phyloP scores from a whole-genome alignment of 1,139 yeast genomes.

The Debaryomyces psychrophilus region DNA sequence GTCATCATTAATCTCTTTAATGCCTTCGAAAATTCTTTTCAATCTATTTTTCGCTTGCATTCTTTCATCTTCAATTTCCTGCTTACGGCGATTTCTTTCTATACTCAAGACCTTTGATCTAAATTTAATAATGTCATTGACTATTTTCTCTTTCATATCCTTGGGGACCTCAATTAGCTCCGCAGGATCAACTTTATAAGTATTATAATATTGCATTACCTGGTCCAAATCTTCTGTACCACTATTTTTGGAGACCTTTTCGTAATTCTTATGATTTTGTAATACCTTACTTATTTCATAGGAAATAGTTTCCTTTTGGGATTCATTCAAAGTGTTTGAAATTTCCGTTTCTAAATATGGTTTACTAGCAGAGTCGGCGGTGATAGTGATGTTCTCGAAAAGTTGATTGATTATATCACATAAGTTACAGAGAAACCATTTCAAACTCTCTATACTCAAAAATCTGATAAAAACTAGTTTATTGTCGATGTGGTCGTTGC shows the following conservation, averaged over 20 bases:
- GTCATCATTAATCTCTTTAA: conserved; percentile 32
- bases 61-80: conserved; percentile 55
- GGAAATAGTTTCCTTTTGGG: conserved; percentile 3
- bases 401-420: conserved; percentile 10
- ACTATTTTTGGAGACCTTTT: conserved; percentile 21
- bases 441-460: conserved; percentile 17
- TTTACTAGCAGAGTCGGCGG: conserved; percentile 8
- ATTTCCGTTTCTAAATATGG: conserved; percentile 5
- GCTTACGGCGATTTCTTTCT: conserved; percentile 58
- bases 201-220: conserved; percentile 36
- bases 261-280: conserved; percentile 24
- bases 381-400: conserved; percentile 6
- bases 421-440: conserved; percentile 18
- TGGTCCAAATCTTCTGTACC: conserved; percentile 43
- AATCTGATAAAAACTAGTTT: conserved; percentile 34
- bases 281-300: conserved; percentile 22
- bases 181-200: conserved; percentile 59
- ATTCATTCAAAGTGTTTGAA: background rate
- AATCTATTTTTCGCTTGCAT: conserved; percentile 54
- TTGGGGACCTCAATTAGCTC: conserved; percentile 68
- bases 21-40: conserved; percentile 52
- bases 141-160: conserved; percentile 58
- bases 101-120: conserved; percentile 61
- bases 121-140: conserved; percentile 62
- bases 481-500: conserved; percentile 31